phyloP scores from a whole-genome alignment of 805 yeast species.

The Blastobotrys muscicola region DNA sequence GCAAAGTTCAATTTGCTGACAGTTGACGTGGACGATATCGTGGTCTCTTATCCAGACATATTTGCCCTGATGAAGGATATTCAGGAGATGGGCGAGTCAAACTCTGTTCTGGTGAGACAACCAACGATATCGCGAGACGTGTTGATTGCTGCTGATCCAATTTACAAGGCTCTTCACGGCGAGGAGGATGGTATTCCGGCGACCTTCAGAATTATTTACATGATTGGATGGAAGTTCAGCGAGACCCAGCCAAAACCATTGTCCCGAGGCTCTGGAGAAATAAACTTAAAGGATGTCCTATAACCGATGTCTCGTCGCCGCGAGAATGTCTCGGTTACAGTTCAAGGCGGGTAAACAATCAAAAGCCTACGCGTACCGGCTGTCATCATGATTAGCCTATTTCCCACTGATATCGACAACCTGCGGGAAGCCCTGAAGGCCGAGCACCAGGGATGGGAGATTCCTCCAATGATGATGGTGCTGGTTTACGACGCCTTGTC shows the following conservation, averaged over 20 bases:
- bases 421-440: no score
- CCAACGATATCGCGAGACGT: conserved; percentile 48
- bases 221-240: conserved; percentile 85
- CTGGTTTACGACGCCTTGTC: no score
- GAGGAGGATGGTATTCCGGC: conserved; percentile 62
- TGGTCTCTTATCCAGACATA: conserved; percentile 69
- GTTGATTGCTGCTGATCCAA: conserved; percentile 65
- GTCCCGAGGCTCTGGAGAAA: conserved; percentile 60
- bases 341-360: no score
- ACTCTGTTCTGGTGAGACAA: conserved; percentile 41
- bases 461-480: no score
- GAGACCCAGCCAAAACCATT: conserved; percentile 63
- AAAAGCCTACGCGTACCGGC: no score
- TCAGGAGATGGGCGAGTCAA: conserved; percentile 78
- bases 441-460: no score
- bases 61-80: conserved; percentile 59
- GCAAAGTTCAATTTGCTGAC: conserved; percentile 77
- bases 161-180: conserved; percentile 64
- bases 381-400: no score
- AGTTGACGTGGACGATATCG: conserved; percentile 73
- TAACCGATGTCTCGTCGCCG: no score
- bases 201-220: conserved; percentile 65
- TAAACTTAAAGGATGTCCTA: conserved; percentile 57
- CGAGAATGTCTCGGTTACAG: no score
- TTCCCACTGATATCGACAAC: no score